Evolutionary conservation across 495 filamentous ascomycete species (phyloP), one percentile per base, ranked within the genome.

Genomic region (Penicillium silybi): DNA sequence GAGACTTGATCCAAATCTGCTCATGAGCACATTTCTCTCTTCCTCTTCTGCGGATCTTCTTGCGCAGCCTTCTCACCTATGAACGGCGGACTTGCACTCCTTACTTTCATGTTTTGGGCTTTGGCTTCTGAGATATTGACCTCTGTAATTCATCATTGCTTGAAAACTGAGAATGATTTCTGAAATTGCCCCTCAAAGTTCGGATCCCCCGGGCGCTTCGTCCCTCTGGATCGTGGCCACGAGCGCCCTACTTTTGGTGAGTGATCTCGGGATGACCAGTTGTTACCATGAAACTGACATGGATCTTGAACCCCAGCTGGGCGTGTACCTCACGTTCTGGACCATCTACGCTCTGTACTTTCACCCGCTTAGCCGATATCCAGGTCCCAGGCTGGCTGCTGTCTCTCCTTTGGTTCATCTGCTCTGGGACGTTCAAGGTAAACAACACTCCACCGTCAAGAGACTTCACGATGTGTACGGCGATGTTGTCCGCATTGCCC

Each of bases 391-490:
- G 25, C 46, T 57, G 16, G 59, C 52, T 2, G 59, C 59, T 13
- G 48, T 59, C 25, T 48, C 56, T 15, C 56, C 53, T 15, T 11
- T 65, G 41, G 39, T 48, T 19, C 56, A 59, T 10, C 18, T 61
- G 4, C 25, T 56, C 10, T 62, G 51, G 50, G 56, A 62, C 18
- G 55, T 65, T 8, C 47, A 50, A 2, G 63, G 65, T 13, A 54
- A 58, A 20, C 52, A 58, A 43, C 61, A 66, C 43, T 48, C 46
- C 0, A 38, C 29, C 1, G 52, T 78, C 44, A 66, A 73, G 29
- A 48, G 56, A 8, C 66, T 80, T 6, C 80, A 83, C 66, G 57
- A 68, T 10, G 54, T 69, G 26, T 83, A 85, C 50, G 82, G 81
- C 2, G 56, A 66, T 13, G 71, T 81, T 1, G 76, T 86, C 9